Percentiles rank a stretch among this genome's conserved stretches.
Conservation (phyloP, 2,329 filamentous ascomycete species). For the Cryphonectria carpinicola region DNA sequence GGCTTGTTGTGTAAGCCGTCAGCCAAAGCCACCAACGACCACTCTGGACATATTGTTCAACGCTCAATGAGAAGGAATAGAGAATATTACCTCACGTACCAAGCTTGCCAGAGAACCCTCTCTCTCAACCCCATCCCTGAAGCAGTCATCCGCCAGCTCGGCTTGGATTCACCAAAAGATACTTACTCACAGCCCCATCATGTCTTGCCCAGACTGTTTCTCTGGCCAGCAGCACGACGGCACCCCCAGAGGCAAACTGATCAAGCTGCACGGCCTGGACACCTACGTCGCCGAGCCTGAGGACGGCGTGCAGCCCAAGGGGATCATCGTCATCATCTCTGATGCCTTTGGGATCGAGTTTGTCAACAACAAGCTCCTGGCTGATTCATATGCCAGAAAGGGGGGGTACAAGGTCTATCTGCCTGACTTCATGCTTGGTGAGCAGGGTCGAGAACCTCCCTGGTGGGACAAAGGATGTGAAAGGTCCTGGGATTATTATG, state of each 20-base stretch:
- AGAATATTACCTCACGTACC: neutral
- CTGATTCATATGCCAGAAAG: conserved; percentile 57
- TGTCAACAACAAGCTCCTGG: conserved; percentile 55
- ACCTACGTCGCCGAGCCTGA: conserved; percentile 50
- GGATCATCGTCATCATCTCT: conserved; percentile 56
- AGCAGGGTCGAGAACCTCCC: neutral
- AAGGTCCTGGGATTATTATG: neutral
- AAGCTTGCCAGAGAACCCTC: neutral
- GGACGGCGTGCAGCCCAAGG: conserved; percentile 42
- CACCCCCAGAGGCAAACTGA: conserved; percentile 48
- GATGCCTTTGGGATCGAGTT: conserved; percentile 61
- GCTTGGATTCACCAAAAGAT: neutral
- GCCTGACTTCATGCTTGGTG: conserved; percentile 59
- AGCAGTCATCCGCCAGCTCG: neutral
- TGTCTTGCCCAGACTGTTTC: conserved; percentile 50
- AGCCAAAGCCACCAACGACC: neutral
- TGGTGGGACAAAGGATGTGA: neutral
- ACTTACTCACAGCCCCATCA: conserved; percentile 25
- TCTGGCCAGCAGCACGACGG: conserved; percentile 50
- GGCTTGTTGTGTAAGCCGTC: neutral
- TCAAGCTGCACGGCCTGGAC: conserved; percentile 51
- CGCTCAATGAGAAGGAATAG: neutral
- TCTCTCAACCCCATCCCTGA: neutral
- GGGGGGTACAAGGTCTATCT: conserved; percentile 54
- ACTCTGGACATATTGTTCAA: neutral